Percentiles rank a stretch among this genome's conserved stretches.
phyloP scores from a whole-genome alignment of 2,329 filamentous ascomycete species.

The Aspergillus jensenii region DNA sequence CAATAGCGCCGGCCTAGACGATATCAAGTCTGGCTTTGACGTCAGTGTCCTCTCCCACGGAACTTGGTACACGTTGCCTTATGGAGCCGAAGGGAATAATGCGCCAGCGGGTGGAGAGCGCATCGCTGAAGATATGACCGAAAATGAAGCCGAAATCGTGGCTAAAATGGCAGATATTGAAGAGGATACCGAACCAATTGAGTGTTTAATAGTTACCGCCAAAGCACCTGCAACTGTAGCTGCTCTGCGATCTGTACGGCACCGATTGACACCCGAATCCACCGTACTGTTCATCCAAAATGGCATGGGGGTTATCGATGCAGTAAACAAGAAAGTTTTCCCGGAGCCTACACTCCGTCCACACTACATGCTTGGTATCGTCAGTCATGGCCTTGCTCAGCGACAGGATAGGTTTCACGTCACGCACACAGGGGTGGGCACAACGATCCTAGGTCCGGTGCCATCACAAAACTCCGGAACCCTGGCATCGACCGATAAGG shows the following conservation, averaged over 20 bases:
- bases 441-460: conserved; percentile 56
- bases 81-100: conserved; percentile 19
- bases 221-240: conserved; percentile 70
- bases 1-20: conserved; percentile 40
- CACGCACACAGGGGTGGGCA: conserved; percentile 59
- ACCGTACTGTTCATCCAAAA: conserved; percentile 77
- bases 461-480: conserved; percentile 27
- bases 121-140: conserved; percentile 12
- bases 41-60: conserved; percentile 38
- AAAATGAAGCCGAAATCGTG: background rate
- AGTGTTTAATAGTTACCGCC: conserved; percentile 74
- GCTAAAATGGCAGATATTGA: conserved; percentile 12
- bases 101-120: conserved; percentile 3
- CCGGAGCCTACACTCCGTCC: conserved; percentile 65
- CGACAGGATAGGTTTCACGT: conserved; percentile 51
- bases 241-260: conserved; percentile 65
- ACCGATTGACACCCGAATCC: conserved; percentile 65
- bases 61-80: conserved; percentile 34
- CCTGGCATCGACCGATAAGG: conserved; percentile 20
- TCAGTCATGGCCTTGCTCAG: conserved; percentile 58
- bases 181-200: conserved; percentile 55
- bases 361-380: conserved; percentile 71
- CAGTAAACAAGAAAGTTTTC: conserved; percentile 71
- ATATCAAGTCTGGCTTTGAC: conserved; percentile 45
- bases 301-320: conserved; percentile 80